Evolutionary conservation across 1,284 basidiomycete species (phyloP).

Genomic region (Ustilago trichophora): DNA sequence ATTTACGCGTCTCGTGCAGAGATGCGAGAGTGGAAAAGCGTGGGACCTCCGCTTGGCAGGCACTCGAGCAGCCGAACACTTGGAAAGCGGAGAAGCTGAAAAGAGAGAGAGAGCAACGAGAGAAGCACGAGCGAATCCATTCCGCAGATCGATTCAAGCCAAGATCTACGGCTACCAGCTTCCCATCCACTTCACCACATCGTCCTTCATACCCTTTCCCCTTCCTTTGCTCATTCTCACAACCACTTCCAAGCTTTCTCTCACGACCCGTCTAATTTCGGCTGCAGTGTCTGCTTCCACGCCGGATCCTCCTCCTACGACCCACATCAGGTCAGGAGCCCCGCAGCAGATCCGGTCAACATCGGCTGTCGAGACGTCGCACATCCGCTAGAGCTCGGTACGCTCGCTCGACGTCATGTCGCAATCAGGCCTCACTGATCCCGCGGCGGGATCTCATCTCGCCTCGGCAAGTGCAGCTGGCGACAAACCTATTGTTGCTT

Average conservation of each 20-base stretch:
- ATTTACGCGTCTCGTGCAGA: conserved; percentile 18
- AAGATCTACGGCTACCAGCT: too few relatives aligned
- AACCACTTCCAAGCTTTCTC: neutral
- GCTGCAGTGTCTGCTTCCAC: too few relatives aligned
- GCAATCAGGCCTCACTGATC: conserved; percentile 17
- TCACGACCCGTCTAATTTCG: too few relatives aligned
- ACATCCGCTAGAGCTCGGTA: neutral
- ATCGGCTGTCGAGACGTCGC: too few relatives aligned
- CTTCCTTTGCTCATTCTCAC: too few relatives aligned
- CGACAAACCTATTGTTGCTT: conserved; percentile 1
- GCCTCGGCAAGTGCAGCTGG: conserved; percentile 1
- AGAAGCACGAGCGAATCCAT: too few relatives aligned
- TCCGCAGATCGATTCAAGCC: too few relatives aligned
- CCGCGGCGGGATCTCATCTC: neutral
- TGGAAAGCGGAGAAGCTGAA: conserved; percentile 31
- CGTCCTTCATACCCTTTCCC: too few relatives aligned
- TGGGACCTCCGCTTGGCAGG: conserved; percentile 1
- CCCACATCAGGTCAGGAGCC: too few relatives aligned
- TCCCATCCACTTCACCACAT: conserved; percentile 2
- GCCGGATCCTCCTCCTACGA: too few relatives aligned
- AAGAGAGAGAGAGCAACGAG: too few relatives aligned
- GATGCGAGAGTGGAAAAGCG: conserved; percentile 2
- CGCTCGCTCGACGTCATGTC: conserved; percentile 10
- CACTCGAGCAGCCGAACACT: conserved; percentile 6
- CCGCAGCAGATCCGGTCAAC: too few relatives aligned